Percentiles rank a stretch among this genome's conserved stretches.
phyloP scores from a whole-genome alignment of 768 basidiomycete species.

The Cystofilobasidium bisporidii region DNA sequence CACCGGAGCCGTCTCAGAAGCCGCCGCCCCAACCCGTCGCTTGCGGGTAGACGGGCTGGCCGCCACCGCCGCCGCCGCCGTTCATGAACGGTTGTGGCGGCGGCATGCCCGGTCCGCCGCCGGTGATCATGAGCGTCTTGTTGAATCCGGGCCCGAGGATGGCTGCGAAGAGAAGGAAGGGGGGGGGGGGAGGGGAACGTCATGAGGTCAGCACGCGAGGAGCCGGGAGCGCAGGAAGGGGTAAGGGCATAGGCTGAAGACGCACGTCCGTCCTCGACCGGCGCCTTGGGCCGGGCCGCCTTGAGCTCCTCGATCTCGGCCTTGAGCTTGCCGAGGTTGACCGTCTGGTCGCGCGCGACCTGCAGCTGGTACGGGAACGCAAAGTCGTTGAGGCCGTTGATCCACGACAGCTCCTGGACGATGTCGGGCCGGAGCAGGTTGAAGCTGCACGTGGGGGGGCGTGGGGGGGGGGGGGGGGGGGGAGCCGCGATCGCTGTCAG shows the following conservation, averaged over 20 bases:
- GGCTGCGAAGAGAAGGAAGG: background rate
- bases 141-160: slow-evolving; percentile 25
- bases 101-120: slow-evolving; percentile 8
- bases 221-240: background rate
- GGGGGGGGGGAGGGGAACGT: too few relatives aligned
- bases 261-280: slow-evolving; percentile 28
- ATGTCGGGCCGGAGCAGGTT: slow-evolving; percentile 87
- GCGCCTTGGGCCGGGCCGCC: slow-evolving; percentile 19
- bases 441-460: slow-evolving; percentile 48
- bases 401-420: slow-evolving; percentile 93
- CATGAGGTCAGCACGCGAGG: background rate
- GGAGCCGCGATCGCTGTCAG: too few relatives aligned
- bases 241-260: background rate
- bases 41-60: background rate
- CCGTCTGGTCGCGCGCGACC: slow-evolving; percentile 52
- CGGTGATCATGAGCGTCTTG: slow-evolving; percentile 24
- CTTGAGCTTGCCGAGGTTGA: slow-evolving; percentile 31
- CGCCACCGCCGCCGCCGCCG: slow-evolving; percentile 8
- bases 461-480: too few relatives aligned
- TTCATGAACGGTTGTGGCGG: slow-evolving; percentile 15
- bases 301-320: slow-evolving; percentile 27
- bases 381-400: slow-evolving; percentile 90
- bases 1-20: background rate
- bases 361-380: slow-evolving; percentile 95
- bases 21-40: slow-evolving; percentile 26